A percentile compares a stretch with the other conserved stretches of the same genome.
Conservation (phyloP, 495 filamentous ascomycete genomes). For the Tuber brumale region DNA sequence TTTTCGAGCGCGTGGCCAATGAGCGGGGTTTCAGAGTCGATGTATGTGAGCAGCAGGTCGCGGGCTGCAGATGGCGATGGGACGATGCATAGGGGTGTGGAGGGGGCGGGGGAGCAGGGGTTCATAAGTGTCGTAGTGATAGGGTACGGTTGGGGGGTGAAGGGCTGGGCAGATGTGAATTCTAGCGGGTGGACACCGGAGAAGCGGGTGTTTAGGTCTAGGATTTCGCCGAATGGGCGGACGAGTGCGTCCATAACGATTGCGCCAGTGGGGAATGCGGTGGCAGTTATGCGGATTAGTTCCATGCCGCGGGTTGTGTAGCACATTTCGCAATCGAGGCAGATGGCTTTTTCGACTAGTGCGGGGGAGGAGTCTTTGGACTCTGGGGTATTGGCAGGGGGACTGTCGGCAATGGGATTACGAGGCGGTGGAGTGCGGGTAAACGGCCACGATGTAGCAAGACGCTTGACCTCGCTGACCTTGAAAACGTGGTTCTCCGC, state of each 20-base stretch:
- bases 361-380: constrained; percentile 4
- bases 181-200: constrained; percentile 76
- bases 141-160: constrained; percentile 41
- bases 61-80: constrained; percentile 65
- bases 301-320: constrained; percentile 84
- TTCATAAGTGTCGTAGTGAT: constrained; percentile 18
- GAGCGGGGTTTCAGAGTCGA: constrained; percentile 68
- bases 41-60: constrained; percentile 59
- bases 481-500: constrained; percentile 80
- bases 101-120: constrained; percentile 19
- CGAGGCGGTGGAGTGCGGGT: constrained; percentile 62
- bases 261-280: constrained; percentile 73
- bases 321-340: constrained; percentile 96
- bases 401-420: constrained; percentile 16
- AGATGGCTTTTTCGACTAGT: constrained; percentile 48
- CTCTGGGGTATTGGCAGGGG: not conserved
- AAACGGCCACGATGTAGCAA: constrained; percentile 75
- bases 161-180: constrained; percentile 60
- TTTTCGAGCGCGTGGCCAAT: constrained; percentile 95
- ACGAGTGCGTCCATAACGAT: constrained; percentile 78
- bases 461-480: constrained; percentile 61
- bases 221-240: constrained; percentile 68
- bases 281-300: constrained; percentile 77
- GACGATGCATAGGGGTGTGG: constrained; percentile 49
- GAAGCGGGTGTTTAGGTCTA: constrained; percentile 86